Base-by-base conservation (phyloP, 2,329 filamentous ascomycete species). In the Xylariaceae sp. region DNA sequence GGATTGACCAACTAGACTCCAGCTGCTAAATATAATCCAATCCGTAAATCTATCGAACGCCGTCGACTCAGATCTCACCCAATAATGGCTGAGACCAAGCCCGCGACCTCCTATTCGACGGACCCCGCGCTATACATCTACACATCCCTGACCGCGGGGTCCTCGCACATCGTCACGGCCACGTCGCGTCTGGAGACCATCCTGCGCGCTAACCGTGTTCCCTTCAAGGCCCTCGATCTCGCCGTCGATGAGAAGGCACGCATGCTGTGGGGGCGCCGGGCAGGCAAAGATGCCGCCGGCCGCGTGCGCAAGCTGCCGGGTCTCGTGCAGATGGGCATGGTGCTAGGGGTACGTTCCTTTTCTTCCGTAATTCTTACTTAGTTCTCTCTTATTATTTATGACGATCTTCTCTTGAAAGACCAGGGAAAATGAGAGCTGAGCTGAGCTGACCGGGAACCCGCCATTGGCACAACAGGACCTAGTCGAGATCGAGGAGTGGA, bases 171-270 rank as follows among this genome's bases (percentile, higher is more conserved):
- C 73, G 87, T 97, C 71, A 97, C 94, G 47, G 94, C 92, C 30
- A 97, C 94, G 1, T 95, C 92, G 57, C 89, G 94, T 52, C 86
- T 99, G 67, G 93, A 99, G 76, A 97, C 92, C 10, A 97, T 99
- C 71, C 83, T 99, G 61, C 93, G 91, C 72, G 92, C 92, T 64
- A 97, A 97, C 80, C 89, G 89, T 67, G 88, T 99, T 60, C 90
- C 92, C 9, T 99, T 97, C 79, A 91, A 90, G 73, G 92, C 90
- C 65, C 81, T 97, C 71, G 94, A 99, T 75, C 85, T 94, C 49
- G 91, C 93, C 47, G 95, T 90, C 35, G 90, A 99, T 73, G 88
- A 94, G 59, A 88, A 90, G 71, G 92, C 92, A 39, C 87, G 89
- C 66, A 90, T 89, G 81, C 81, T 97, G 65, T 99, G 92, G 90